Evolutionary conservation across 2,329 filamentous ascomycete species (phyloP).

Genomic region (Spiromastix sp.): DNA sequence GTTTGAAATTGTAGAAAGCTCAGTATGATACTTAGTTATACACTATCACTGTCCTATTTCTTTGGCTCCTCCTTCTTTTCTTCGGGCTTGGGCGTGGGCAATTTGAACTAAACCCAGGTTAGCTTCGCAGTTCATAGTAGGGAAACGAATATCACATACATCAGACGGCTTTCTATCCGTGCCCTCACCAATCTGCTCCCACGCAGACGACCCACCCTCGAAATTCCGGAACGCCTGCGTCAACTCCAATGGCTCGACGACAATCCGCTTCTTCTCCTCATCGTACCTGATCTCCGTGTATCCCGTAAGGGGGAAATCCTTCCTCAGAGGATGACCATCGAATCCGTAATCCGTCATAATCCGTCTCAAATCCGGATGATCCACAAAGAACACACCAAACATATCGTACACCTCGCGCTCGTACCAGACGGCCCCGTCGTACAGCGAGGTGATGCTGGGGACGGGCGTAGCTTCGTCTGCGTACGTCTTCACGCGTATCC

Average conservation of each 20-base stretch:
- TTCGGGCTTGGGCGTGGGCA: slow-evolving; percentile 92
- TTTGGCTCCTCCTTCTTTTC: slow-evolving; percentile 82
- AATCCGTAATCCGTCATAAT: slow-evolving; percentile 99
- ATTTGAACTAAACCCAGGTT: slow-evolving; percentile 56
- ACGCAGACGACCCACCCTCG: slow-evolving; percentile 69
- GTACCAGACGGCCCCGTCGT: slow-evolving; percentile 96
- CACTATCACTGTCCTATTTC: slow-evolving; percentile 52
- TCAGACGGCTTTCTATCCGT: slow-evolving; percentile 67
- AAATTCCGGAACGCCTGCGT: slow-evolving; percentile 99
- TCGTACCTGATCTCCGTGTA: slow-evolving; percentile 98
- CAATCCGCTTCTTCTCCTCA: slow-evolving; percentile 99
- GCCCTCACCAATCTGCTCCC: slow-evolving; percentile 62
- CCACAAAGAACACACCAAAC: slow-evolving; percentile 93
- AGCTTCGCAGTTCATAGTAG: slow-evolving; percentile 4
- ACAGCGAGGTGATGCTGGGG: slow-evolving; percentile 75
- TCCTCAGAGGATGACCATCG: slow-evolving; percentile 91
- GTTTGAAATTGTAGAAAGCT: too few species aligned
- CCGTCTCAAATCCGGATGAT: slow-evolving; percentile 86
- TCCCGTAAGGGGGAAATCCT: slow-evolving; percentile 95
- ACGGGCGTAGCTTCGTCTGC: slow-evolving; percentile 92
- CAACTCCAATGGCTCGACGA: slow-evolving; percentile 93
- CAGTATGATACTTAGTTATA: too few species aligned
- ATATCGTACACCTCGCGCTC: slow-evolving; percentile 96
- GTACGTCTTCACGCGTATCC: slow-evolving; percentile 97
- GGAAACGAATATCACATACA: slow-evolving; percentile 32